Evolutionary conservation across 768 basidiomycete genomes (phyloP).

Genomic region (Auricularia sp.): DNA sequence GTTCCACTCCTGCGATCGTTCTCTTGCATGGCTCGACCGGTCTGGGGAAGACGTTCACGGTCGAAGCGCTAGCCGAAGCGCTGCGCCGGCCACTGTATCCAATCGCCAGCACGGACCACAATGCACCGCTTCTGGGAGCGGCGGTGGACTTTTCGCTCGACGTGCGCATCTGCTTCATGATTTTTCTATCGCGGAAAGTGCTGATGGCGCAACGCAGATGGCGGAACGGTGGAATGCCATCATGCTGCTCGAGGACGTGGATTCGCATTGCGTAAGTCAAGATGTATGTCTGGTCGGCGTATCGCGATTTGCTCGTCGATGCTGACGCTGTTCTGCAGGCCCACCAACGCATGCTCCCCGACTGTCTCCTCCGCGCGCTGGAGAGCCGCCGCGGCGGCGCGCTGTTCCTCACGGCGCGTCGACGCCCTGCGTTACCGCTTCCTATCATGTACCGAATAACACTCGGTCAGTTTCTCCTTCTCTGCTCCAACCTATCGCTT

Average conservation of each 20-base stretch:
- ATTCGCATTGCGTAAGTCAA: constrained; percentile 17
- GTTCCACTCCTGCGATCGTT: constrained; percentile 6
- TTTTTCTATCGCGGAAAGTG: not conserved
- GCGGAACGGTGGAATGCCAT: constrained; percentile 18
- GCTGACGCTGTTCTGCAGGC: constrained; percentile 44
- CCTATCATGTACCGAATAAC: not conserved
- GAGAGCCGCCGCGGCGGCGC: no score
- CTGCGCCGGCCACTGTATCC: constrained; percentile 43
- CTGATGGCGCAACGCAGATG: constrained; percentile 20
- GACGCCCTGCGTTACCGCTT: no score
- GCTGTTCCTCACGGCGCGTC: no score
- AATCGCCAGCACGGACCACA: constrained; percentile 42
- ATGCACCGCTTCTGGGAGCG: constrained; percentile 27
- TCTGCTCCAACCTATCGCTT: not conserved
- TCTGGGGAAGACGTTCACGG: constrained; percentile 46
- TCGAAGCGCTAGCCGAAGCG: constrained; percentile 50
- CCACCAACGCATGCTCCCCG: no score
- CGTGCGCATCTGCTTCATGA: constrained; percentile 5
- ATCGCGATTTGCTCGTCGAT: not conserved
- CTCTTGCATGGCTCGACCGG: constrained; percentile 26
- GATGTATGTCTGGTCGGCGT: constrained; percentile 7
- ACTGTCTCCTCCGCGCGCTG: no score
- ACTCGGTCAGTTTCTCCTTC: not conserved
- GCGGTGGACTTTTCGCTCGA: constrained; percentile 8
- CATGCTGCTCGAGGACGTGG: constrained; percentile 18